These are phyloP conservation scores for Trypanosomatidae sp. DNA, from an alignment of 208 protist species.

Conservation along the genomic window DNA sequence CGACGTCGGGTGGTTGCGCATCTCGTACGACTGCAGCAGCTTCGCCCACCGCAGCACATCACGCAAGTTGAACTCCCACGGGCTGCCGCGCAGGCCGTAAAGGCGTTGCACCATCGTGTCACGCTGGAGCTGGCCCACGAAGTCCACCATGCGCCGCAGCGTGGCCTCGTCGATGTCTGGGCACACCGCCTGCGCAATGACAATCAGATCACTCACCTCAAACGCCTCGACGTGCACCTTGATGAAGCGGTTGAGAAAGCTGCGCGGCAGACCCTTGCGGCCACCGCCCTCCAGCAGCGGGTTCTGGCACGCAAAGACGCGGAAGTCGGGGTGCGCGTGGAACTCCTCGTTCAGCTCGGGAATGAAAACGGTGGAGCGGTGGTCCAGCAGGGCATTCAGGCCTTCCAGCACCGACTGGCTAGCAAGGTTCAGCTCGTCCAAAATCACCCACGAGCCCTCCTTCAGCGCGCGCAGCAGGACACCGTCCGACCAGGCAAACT, in stretches of 20 bases:
- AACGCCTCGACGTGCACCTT: slow-evolving; percentile 95
- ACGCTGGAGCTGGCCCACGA: slow-evolving; percentile 92
- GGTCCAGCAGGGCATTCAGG: slow-evolving; percentile 99
- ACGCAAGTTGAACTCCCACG: slow-evolving; percentile 99
- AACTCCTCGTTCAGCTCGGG: slow-evolving; percentile 91
- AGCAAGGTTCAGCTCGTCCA: slow-evolving; percentile 99
- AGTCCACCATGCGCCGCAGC: slow-evolving; percentile 93
- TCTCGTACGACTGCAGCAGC: slow-evolving; percentile 76
- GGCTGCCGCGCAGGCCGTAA: slow-evolving; percentile 92
- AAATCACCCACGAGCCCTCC: slow-evolving; percentile 98
- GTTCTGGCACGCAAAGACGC: slow-evolving; percentile 99
- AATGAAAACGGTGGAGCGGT: slow-evolving; percentile 95
- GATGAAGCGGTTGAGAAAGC: slow-evolving; percentile 99
- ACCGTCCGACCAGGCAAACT: slow-evolving; percentile 99
- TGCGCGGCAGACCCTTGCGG: slow-evolving; percentile 99
- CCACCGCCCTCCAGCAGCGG: slow-evolving; percentile 98
- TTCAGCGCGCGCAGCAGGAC: slow-evolving; percentile 96
- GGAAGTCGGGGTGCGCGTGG: slow-evolving; percentile 89
- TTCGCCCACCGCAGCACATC: slow-evolving; percentile 99
- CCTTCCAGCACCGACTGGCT: slow-evolving; percentile 99
- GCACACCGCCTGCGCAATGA: slow-evolving; percentile 83
- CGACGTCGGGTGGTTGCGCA: slow-evolving; percentile 32
- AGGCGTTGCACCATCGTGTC: slow-evolving; percentile 85
- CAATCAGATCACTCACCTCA: slow-evolving; percentile 79
- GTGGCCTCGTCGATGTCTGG: slow-evolving; percentile 62